Evolutionary conservation across 78 protist species (phyloP), one percentile per base, ranked within the genome.

Genomic region (Dictyostelium intermedium): DNA sequence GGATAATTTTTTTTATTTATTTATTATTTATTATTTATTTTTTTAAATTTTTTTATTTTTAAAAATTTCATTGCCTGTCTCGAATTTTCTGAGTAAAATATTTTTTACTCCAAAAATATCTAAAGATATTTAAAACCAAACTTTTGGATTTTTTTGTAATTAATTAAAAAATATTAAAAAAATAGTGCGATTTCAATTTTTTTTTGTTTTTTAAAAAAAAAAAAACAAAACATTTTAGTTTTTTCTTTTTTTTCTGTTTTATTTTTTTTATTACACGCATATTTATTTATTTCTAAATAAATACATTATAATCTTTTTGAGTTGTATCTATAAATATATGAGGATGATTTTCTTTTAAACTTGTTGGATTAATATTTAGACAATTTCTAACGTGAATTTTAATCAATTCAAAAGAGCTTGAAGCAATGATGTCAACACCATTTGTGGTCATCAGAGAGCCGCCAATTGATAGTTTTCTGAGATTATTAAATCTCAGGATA

Each of bases 331-430:
- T 79, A 18, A 53, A 25, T 23, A 89, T 89, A 47, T 89, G 94
- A 41, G 94, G 94, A 35, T 80, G 82, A 20, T 78, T 60, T 35
- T 89, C 94, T 47, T 47, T 60, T 34, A 89, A 16, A 25, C 23
- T 20, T 11, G 45, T 56, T 27, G 87, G 72, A 66, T 89, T 89
- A 41, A 89, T 89, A 69, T 89, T 89, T 45, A 89, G 25, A 80
- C 94, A 89, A 14, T 74, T 45, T 56, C 94, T 83, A 45, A 89
- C 63, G 25, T 66, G 53, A 37, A 89, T 89, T 83, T 89, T 89
- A 45, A 89, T 81, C 82, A 89, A 80, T 70, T 89, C 94, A 89
- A 89, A 89, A 0, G 94, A 89, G 9, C 73, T 74, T 27, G 94
- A 60, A n/a, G 94, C 94, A 70, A 89, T 89, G 0, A 61, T 18